Conservation (phyloP, 768 basidiomycete species). For the Pleurotus platypus region DNA sequence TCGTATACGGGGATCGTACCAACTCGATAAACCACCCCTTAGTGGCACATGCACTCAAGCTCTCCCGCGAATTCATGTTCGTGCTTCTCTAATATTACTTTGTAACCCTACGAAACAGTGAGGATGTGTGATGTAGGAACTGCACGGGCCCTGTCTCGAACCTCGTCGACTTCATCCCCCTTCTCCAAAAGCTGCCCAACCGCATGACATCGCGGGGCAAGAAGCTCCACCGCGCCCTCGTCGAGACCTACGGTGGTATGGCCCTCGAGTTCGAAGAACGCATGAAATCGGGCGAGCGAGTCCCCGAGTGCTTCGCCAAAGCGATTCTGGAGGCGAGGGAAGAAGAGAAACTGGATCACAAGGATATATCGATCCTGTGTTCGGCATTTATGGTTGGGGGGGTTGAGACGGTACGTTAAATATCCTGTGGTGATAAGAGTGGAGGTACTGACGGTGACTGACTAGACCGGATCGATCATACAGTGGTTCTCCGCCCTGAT, state of each 20-base stretch:
- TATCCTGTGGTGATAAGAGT: background rate
- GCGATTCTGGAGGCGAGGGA: conserved; percentile 28
- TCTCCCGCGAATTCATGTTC: conserved; percentile 44
- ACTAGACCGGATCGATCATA: conserved; percentile 32
- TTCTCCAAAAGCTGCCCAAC: conserved; percentile 37
- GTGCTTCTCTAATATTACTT: conserved; percentile 11
- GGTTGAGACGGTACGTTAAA: conserved; percentile 33
- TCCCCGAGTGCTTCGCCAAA: conserved; percentile 43
- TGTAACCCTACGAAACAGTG: background rate
- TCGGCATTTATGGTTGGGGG: conserved; percentile 42
- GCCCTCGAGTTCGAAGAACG: conserved; percentile 31
- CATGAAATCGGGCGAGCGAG: conserved; percentile 30
- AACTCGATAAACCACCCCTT: conserved; percentile 33
- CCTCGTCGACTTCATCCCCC: conserved; percentile 39
- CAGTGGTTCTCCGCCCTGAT: conserved; percentile 35
- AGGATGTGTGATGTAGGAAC: conserved; percentile 19
- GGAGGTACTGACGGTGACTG: background rate
- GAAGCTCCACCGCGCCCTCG: conserved; percentile 33
- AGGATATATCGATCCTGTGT: conserved; percentile 37
- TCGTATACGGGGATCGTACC: conserved; percentile 39
- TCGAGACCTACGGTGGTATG: conserved; percentile 35
- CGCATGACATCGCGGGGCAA: conserved; percentile 31
- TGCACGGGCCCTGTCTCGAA: conserved; percentile 42
- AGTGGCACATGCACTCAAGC: conserved; percentile 28
- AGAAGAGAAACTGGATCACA: conserved; percentile 30